Percentiles rank a stretch among this genome's conserved stretches.
Evolutionary conservation across 768 basidiomycete genomes (phyloP).

Genomic region (Rhodotorula taiwanensis): DNA sequence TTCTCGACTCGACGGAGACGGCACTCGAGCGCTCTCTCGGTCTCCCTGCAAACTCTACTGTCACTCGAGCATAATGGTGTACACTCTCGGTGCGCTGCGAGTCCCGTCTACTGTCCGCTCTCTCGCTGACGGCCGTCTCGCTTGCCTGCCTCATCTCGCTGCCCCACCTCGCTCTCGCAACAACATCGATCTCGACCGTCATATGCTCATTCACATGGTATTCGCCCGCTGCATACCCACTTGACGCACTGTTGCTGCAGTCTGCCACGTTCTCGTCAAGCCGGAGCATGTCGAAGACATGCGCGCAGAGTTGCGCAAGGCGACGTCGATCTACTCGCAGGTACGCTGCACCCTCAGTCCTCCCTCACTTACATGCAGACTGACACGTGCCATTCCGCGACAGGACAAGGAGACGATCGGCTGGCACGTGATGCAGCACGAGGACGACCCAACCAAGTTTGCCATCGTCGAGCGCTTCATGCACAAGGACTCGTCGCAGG

Average conservation of each 20-base stretch:
- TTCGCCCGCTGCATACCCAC: neutral
- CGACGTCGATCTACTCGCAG: slow-evolving; percentile 10
- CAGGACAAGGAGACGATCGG: slow-evolving; percentile 24
- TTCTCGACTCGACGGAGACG: too few species aligned
- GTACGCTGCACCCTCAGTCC: too few species aligned
- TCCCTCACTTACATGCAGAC: too few species aligned
- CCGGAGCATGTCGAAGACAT: slow-evolving; percentile 12
- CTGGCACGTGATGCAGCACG: slow-evolving; percentile 14
- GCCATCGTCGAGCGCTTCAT: slow-evolving; percentile 26
- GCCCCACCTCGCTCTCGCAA: too few species aligned
- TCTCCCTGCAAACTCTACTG: neutral
- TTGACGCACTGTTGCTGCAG: neutral
- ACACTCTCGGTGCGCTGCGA: slow-evolving; percentile 22
- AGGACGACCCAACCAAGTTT: slow-evolving; percentile 20
- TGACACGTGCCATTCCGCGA: too few species aligned
- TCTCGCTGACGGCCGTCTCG: neutral
- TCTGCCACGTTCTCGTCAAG: slow-evolving; percentile 24
- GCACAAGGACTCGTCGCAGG: slow-evolving; percentile 9
- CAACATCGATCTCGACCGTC: too few species aligned
- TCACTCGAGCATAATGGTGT: slow-evolving; percentile 16
- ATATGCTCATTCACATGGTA: too few species aligned
- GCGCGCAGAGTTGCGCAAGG: slow-evolving; percentile 10
- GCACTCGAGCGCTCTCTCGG: neutral
- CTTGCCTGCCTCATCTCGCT: too few species aligned
- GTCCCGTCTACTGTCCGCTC: neutral